Percentiles rank a stretch among this genome's conserved stretches.
These are phyloP conservation scores for Eucalyptus cloeziana DNA, from an alignment of 345 rosid genomes.

Conservation along the genomic window DNA sequence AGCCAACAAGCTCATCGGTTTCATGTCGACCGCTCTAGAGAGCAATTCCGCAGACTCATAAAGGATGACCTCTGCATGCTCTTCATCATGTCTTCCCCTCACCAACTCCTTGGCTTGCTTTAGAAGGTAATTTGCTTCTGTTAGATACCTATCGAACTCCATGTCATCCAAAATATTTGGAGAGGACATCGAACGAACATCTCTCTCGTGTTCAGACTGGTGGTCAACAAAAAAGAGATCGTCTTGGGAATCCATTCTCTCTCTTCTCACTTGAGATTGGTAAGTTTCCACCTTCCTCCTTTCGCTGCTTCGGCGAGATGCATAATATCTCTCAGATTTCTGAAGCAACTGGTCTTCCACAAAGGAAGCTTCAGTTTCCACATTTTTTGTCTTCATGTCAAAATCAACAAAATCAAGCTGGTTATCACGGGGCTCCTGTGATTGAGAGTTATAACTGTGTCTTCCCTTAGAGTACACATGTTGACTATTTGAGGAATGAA, in stretches of 20 bases:
- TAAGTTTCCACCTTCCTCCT: conserved; percentile 9
- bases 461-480: conserved; percentile 3
- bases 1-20: conserved; percentile 62
- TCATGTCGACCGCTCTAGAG: conserved; percentile 34
- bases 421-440: conserved; percentile 16
- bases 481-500: conserved; percentile 9
- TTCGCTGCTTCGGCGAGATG: conserved; percentile 12
- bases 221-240: conserved; percentile 3
- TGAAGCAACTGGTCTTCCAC: conserved; percentile 9
- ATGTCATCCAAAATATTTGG: conserved; percentile 34
- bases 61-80: conserved; percentile 28
- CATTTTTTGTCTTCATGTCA: conserved; percentile 9
- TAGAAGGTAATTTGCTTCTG: conserved; percentile 39
- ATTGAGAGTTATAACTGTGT: conserved; percentile 3
- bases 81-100: conserved; percentile 18
- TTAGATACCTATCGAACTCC: conserved; percentile 34
- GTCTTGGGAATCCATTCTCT: neutral
- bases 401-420: conserved; percentile 15
- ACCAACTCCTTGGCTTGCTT: conserved; percentile 37
- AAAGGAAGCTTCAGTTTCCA: conserved; percentile 26
- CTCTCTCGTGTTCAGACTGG: conserved; percentile 1
- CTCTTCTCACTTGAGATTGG: conserved; percentile 7
- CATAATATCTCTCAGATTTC: conserved; percentile 14
- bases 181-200: conserved; percentile 11
- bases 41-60: conserved; percentile 38